These are phyloP conservation scores for Rhodosporidiobolus sp. DNA, from an alignment of 768 basidiomycete species.

Conservation along the genomic window DNA sequence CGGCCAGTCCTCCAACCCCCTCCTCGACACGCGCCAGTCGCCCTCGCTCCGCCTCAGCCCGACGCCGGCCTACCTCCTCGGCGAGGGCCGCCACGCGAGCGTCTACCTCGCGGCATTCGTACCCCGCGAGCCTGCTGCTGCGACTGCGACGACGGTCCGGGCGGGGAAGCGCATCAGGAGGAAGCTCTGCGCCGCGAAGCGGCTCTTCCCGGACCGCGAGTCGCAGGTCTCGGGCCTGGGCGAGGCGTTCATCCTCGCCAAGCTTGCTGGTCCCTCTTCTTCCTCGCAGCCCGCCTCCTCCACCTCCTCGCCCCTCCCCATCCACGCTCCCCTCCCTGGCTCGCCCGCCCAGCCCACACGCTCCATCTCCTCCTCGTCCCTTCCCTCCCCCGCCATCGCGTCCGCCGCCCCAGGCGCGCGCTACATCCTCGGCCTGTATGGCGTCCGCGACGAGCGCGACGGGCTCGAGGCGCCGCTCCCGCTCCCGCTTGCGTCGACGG, in stretches of 20 bases:
- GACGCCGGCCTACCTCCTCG: slow-evolving; percentile 28
- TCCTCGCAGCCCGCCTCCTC: neutral
- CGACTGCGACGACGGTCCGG: neutral
- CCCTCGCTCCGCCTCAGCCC: slow-evolving; percentile 20
- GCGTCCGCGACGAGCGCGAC: slow-evolving; percentile 29
- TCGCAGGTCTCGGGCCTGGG: slow-evolving; percentile 49
- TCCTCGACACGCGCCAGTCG: slow-evolving; percentile 27
- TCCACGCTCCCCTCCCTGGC: too few relatives aligned
- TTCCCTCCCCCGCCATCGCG: neutral
- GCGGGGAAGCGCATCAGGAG: too few relatives aligned
- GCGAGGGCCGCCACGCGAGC: slow-evolving; percentile 42
- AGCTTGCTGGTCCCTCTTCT: slow-evolving; percentile 8
- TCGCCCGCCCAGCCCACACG: neutral
- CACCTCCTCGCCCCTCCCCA: neutral
- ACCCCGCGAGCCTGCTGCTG: neutral
- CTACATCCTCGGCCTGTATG: slow-evolving; percentile 16
- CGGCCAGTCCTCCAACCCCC: slow-evolving; percentile 22
- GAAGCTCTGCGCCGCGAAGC: too few relatives aligned
- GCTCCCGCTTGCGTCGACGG: neutral
- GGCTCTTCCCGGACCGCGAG: slow-evolving; percentile 49
- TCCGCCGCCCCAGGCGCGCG: neutral
- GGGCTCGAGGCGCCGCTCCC: slow-evolving; percentile 13
- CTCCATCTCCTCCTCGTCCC: neutral
- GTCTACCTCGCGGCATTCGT: slow-evolving; percentile 42
- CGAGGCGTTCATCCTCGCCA: slow-evolving; percentile 50